These are phyloP conservation scores for Phytophthora tubulina DNA, from an alignment of 352 stramenopile genomes.

Conservation along the genomic window DNA sequence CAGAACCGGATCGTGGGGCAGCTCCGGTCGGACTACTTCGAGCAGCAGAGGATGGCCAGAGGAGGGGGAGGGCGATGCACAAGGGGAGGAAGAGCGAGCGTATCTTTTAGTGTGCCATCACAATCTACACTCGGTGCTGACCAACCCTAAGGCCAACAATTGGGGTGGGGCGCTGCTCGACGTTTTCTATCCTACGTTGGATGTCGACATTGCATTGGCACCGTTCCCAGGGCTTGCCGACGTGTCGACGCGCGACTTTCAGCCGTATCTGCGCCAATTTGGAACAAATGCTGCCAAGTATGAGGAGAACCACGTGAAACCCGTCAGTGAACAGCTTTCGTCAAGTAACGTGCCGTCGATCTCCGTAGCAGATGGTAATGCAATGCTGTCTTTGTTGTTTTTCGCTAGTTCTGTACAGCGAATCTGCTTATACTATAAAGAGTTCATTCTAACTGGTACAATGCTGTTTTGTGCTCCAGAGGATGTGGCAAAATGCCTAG, in stretches of 20 bases:
- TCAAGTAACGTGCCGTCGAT: constrained; percentile 87
- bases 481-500: constrained; percentile 83
- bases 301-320: constrained; percentile 80
- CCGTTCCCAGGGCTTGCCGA: constrained; percentile 72
- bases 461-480: constrained; percentile 48
- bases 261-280: constrained; percentile 80
- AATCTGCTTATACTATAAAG: neutral
- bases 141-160: constrained; percentile 76
- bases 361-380: constrained; percentile 74
- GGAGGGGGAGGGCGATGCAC: constrained; percentile 28
- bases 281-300: constrained; percentile 72
- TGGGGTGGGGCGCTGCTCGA: constrained; percentile 80
- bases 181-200: constrained; percentile 74
- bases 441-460: constrained; percentile 1
- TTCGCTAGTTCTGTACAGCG: neutral
- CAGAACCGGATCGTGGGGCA: constrained; percentile 49
- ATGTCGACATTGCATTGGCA: constrained; percentile 73
- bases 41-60: constrained; percentile 19
- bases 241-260: constrained; percentile 75
- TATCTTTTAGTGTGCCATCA: constrained; percentile 78
- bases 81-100: constrained; percentile 71
- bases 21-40: constrained; percentile 41
- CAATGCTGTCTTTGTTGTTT: neutral
- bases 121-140: constrained; percentile 89
- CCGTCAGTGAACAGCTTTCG: constrained; percentile 84